Evolutionary conservation across 768 basidiomycete genomes (phyloP), one percentile per base, ranked within the genome.

Genomic region (Rhodotorula graminis): DNA sequence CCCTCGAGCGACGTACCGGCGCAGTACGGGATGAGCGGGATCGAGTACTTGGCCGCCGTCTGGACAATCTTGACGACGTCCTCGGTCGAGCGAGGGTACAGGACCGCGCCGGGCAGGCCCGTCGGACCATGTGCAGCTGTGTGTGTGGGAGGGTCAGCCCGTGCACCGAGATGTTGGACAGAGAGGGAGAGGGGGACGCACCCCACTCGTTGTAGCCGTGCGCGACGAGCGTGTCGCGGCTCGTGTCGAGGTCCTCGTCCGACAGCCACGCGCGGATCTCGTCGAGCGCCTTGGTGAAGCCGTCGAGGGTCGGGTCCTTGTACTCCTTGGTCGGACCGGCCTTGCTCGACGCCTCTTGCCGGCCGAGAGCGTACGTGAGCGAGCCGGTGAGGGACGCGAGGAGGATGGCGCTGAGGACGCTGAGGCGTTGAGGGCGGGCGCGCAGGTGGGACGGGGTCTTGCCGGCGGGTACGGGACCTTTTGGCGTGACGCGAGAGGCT

Each of bases 1-100:
- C 77, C 92, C 79, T 95, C 93, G n/a, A 94, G 84, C 77, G 89
- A 90, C 0, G 92, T 95, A 19, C 90, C 92, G 3, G 92, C 93
- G 61, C 89, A 88, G 77, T 89, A 93, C 5, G 92, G 87, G 25
- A 87, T 87, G 40, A 95, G 84, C 6, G 93, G 93, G 47, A 95
- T 83, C 60, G 83, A 83, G 80, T 87, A 89, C 79, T 88, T 87
- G 58, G 85, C 83, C 1, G 93, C 88, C 55, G 92, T 86, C 69
- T 89, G 86, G 70, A 96, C 88, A 62, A 91, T 83, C 70, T 86
- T 85, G 67, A 91, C 88, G 4, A 96, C 91, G 78, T 96, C 93
- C 65, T 88, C 87, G 0, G 93, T 95, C 66, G 83, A 86, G 47
- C 80, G 80, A 12, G 87, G 87, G 61, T 85, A 85, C 63, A 79